These are phyloP conservation scores for Xylariaceae sp. DNA, from an alignment of 2,329 filamentous ascomycete species.

Conservation along the genomic window DNA sequence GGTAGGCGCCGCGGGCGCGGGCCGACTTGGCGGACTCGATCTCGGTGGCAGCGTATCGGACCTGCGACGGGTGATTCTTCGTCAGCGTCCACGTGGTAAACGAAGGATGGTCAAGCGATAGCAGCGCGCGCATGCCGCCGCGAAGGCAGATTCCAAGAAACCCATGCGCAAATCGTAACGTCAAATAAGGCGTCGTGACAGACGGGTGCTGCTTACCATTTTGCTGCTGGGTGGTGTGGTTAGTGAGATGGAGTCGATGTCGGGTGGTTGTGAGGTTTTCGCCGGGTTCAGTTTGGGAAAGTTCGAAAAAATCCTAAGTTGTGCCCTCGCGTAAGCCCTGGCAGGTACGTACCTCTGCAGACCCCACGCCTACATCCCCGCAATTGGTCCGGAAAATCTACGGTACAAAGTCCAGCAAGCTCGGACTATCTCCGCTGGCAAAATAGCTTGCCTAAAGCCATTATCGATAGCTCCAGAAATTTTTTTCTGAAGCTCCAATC, in stretches of 20 bases:
- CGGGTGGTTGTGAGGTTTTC: conserved; percentile 40
- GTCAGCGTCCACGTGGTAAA: conserved; percentile 15
- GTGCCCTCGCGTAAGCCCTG: conserved; percentile 38
- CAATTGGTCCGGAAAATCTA: too few species aligned
- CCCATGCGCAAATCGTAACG: too few species aligned
- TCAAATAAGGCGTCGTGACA: background rate
- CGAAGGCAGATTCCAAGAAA: too few species aligned
- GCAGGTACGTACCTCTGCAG: conserved; percentile 14
- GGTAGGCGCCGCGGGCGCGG: conserved; percentile 96
- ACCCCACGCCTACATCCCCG: too few species aligned
- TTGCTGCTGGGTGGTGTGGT: conserved; percentile 45
- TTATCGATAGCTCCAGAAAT: conserved; percentile 15
- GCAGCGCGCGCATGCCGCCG: too few species aligned
- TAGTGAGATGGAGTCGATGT: conserved; percentile 45
- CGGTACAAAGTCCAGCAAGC: too few species aligned
- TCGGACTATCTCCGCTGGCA: too few species aligned
- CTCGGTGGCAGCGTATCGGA: conserved; percentile 91
- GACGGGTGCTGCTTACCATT: conserved; percentile 39
- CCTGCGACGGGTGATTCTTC: conserved; percentile 41
- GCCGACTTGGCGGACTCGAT: conserved; percentile 88
- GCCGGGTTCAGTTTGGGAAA: conserved; percentile 30
- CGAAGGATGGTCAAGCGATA: too few species aligned
- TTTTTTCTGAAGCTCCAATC: conserved; percentile 12
- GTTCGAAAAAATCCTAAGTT: conserved; percentile 37
- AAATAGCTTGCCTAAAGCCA: too few species aligned